Percentiles rank a stretch among this genome's conserved stretches.
Conservation (phyloP, 2,329 filamentous ascomycete genomes). For the Drechmeria coniospora region DNA sequence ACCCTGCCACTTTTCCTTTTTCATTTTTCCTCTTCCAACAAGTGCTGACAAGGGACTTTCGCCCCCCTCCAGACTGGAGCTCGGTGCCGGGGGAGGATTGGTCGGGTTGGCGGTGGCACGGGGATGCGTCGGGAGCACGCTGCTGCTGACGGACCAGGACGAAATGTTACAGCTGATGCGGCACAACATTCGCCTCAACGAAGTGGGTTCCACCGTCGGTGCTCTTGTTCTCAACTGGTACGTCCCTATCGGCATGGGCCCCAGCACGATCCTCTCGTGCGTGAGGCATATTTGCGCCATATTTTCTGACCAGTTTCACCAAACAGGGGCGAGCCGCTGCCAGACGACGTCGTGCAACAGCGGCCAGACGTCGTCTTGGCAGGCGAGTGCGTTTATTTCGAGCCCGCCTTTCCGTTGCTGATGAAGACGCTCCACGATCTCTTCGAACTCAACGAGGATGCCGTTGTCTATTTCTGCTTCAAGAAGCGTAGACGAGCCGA, state of each 20-base stretch:
- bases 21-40: too few species aligned
- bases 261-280: not conserved
- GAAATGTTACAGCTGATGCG: constrained; percentile 78
- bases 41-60: not conserved
- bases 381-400: constrained; percentile 94
- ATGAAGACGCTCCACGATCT: constrained; percentile 63
- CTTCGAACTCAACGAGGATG: constrained; percentile 52
- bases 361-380: constrained; percentile 76
- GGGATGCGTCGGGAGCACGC: constrained; percentile 33
- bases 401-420: constrained; percentile 82
- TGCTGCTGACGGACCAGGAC: constrained; percentile 75
- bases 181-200: constrained; percentile 74
- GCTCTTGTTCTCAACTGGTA: constrained; percentile 71
- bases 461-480: constrained; percentile 70
- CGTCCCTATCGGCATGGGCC: too few species aligned
- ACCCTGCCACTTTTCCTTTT: too few species aligned
- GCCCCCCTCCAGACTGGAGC: constrained; percentile 50
- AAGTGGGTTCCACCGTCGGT: constrained; percentile 44
- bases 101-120: constrained; percentile 53
- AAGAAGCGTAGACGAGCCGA: constrained; percentile 80
- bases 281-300: not conserved
- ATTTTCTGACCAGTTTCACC: constrained; percentile 1
- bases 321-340: constrained; percentile 43
- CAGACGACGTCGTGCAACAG: constrained; percentile 33
- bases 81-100: constrained; percentile 82